A percentile compares a stretch with the other conserved stretches of the same genome.
Conservation (phyloP, 345 rosid species). For the Pistacia atlantica region DNA sequence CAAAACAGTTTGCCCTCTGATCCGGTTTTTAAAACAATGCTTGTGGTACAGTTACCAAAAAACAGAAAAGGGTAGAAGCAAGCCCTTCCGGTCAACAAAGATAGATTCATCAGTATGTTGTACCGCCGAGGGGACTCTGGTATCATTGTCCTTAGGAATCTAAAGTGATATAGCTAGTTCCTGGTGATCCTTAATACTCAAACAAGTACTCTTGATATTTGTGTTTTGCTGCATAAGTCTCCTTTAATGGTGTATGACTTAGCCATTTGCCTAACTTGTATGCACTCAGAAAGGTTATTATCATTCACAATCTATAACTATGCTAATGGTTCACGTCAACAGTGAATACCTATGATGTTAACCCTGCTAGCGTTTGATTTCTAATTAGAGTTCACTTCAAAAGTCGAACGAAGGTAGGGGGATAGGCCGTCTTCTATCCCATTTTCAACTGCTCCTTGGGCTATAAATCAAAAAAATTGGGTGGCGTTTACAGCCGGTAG, state of each 20-base stretch:
- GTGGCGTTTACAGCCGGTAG: no score
- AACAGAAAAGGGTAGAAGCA: constrained; percentile 99
- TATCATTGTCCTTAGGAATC: constrained; percentile 95
- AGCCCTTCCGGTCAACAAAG: constrained; percentile 90
- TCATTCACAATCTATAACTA: no score
- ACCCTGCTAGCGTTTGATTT: no score
- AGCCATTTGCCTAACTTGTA: not conserved
- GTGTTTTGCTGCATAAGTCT: not conserved
- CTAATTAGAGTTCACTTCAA: no score
- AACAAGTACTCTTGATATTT: not conserved
- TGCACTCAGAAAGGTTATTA: not conserved
- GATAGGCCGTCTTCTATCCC: no score
- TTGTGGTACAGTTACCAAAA: constrained; percentile 65
- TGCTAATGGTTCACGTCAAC: no score
- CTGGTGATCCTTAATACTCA: not conserved
- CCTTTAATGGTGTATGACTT: not conserved
- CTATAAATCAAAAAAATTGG: no score
- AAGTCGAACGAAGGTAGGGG: no score
- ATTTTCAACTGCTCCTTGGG: no score
- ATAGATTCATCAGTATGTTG: constrained; percentile 96
- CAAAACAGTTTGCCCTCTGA: no score
- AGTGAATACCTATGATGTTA: no score
- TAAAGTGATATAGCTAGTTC: constrained; percentile 44
- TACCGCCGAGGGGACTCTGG: constrained; percentile 95
- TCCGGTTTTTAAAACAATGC: no score